Evolutionary conservation across 495 filamentous ascomycete species (phyloP).

Genomic region (Margaritispora aquatica): DNA sequence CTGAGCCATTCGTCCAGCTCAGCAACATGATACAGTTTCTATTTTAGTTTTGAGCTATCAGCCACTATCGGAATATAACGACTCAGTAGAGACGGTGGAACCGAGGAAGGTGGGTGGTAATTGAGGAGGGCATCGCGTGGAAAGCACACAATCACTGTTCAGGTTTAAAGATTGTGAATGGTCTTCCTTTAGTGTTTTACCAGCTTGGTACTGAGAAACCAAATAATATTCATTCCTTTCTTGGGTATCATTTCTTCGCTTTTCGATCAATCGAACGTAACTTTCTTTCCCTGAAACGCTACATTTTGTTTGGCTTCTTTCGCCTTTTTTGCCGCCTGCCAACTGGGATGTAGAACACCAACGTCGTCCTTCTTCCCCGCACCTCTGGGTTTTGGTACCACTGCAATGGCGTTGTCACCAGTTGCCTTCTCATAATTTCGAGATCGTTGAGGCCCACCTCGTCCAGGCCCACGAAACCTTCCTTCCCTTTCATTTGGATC

Average conservation of each 20-base stretch:
- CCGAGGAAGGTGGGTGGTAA: background rate
- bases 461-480: background rate
- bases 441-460: slow-evolving; percentile 1
- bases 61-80: background rate
- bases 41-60: background rate
- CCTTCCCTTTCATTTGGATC: slow-evolving; percentile 15
- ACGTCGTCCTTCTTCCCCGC: slow-evolving; percentile 48
- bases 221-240: background rate
- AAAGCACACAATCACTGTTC: too few species aligned
- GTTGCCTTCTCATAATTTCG: slow-evolving; percentile 9
- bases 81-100: too few species aligned
- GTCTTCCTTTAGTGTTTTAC: too few species aligned
- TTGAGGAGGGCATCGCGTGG: background rate
- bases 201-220: too few species aligned
- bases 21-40: background rate
- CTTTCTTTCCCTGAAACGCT: slow-evolving; percentile 80
- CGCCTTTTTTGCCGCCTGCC: slow-evolving; percentile 81
- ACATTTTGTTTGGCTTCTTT: slow-evolving; percentile 64
- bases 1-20: background rate
- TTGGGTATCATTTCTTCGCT: slow-evolving; percentile 3
- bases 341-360: slow-evolving; percentile 78
- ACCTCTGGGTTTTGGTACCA: slow-evolving; percentile 12
- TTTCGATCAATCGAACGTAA: slow-evolving; percentile 66
- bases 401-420: slow-evolving; percentile 18
- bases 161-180: too few species aligned